Base-by-base conservation (phyloP, 208 protist genomes). In the Crithidia mellificae region DNA sequence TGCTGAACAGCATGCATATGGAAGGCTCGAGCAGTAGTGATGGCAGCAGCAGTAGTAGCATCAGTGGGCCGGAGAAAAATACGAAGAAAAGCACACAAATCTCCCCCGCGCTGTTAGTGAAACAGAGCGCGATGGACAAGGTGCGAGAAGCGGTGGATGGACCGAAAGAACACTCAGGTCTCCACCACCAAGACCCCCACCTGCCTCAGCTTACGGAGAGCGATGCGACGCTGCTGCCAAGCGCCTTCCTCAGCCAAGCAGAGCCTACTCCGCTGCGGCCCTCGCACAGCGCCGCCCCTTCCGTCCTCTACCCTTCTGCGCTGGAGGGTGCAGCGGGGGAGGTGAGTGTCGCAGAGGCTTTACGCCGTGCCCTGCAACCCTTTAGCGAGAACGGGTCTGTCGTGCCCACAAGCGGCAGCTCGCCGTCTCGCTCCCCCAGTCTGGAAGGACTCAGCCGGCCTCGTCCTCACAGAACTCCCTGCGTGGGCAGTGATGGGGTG, bases 291-390 rank as follows among this genome's bases (percentile, higher is more conserved):
- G 9, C 17, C 2, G 22, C 5, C n/a, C 2, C 22, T 29, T 58
- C 58, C 7, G 57, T 38, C 2, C 14, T 66, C 11, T 66, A 38
- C 50, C 50, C 67, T 0, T 73, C 67, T 9, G 67, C 34, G 30
- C 15, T 61, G 30, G 67, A 66, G 36, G 67, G 59, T 19, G 19
- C 47, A 27, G 19, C 19, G 12, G 47, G 12, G 2, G 30, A 34
- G 22, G 58, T 58, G 38, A 27, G 17, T 11, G 36, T 34, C 9
- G 41, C 29, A 0, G 57, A 65, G 19, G 57, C n/a, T 12, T n/a
- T 59, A 24, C 39, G 30, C 0, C 52, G 15, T 50, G 56, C 39
- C 1, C 19, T 66, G 50, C 67, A 53, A 29, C 38, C 22, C 0
- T 43, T 52, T 17, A 9, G 38, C 39, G 22, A 61, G 0, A 1